phyloP scores from a whole-genome alignment of 2,329 filamentous ascomycete genomes.

The Ceratocystiopsis sp. region DNA sequence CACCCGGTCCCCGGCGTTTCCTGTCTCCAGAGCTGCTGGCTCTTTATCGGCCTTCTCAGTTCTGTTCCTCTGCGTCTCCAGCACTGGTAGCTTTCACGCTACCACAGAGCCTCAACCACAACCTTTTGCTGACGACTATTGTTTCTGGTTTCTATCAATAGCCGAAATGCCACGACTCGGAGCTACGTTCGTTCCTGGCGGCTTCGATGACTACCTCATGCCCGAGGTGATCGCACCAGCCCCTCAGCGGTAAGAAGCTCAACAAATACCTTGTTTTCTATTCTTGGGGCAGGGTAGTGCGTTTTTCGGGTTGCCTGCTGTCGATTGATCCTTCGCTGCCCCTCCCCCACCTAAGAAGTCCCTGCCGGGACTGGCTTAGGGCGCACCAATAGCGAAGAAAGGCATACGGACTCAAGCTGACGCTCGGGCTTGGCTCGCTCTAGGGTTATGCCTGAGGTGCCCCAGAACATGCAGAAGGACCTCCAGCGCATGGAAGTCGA shows the following conservation, averaged over 20 bases:
- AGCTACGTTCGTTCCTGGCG: conserved; percentile 39
- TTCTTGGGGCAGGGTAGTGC: background rate
- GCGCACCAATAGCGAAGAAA: background rate
- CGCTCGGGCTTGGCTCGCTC: conserved; percentile 14
- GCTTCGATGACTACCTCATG: conserved; percentile 40
- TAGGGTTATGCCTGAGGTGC: conserved; percentile 88
- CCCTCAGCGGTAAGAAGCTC: conserved; percentile 30
- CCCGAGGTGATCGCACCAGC: conserved; percentile 38
- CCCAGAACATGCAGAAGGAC: conserved; percentile 91
- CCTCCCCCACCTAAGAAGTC: conserved; percentile 6
- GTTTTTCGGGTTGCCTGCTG: background rate
- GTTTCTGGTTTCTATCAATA: too few species aligned
- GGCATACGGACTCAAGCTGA: background rate
- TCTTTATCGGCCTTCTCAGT: too few species aligned
- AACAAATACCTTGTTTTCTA: background rate
- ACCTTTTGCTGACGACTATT: too few species aligned
- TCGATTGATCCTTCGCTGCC: conserved; percentile 1
- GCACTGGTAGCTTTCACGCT: too few species aligned
- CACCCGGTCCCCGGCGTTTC: too few species aligned
- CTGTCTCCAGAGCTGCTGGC: too few species aligned
- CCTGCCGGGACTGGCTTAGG: conserved; percentile 5
- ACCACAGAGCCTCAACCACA: too few species aligned
- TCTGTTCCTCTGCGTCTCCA: too few species aligned
- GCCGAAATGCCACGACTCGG: conserved; percentile 25
- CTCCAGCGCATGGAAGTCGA: conserved; percentile 80